phyloP scores from a whole-genome alignment of 352 stramenopile genomes.

The Pythium biforme region DNA sequence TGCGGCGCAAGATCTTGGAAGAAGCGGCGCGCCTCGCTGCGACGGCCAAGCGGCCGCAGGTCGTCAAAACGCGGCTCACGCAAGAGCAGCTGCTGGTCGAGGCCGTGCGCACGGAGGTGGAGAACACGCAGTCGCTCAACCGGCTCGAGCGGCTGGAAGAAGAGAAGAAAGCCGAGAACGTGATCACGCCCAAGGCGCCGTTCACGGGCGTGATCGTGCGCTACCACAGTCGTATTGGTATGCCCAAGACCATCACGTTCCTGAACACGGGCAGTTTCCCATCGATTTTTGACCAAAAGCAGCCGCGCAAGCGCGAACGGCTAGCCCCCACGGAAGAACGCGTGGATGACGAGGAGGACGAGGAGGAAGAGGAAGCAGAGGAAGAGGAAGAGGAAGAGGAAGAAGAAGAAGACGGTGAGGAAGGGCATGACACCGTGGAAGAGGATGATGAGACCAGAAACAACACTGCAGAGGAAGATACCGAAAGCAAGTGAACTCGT shows the following conservation, averaged over 20 bases:
- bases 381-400: slow-evolving; percentile 37
- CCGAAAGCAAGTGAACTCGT: slow-evolving; percentile 5
- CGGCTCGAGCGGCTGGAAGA: slow-evolving; percentile 78
- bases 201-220: slow-evolving; percentile 69
- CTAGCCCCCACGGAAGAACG: slow-evolving; percentile 29
- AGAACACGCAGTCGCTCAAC: slow-evolving; percentile 79
- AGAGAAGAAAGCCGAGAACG: slow-evolving; percentile 72
- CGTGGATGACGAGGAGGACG: slow-evolving; percentile 30
- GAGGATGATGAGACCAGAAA: slow-evolving; percentile 6
- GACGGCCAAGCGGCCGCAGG: slow-evolving; percentile 39
- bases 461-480: slow-evolving; percentile 6
- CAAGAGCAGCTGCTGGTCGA: slow-evolving; percentile 70
- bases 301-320: slow-evolving; percentile 54
- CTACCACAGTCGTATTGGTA: slow-evolving; percentile 60
- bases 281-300: slow-evolving; percentile 59
- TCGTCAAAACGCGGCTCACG: slow-evolving; percentile 39
- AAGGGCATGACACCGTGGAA: slow-evolving; percentile 17
- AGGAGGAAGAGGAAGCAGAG: slow-evolving; percentile 28
- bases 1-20: slow-evolving; percentile 51
- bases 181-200: slow-evolving; percentile 59
- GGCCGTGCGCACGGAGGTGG: slow-evolving; percentile 74
- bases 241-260: slow-evolving; percentile 81
- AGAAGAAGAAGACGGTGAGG: slow-evolving; percentile 21
- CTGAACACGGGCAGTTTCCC: slow-evolving; percentile 69
- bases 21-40: slow-evolving; percentile 47